Percentiles rank a stretch among this genome's conserved stretches.
phyloP scores from a whole-genome alignment of 2,329 filamentous ascomycete genomes.

The Penicillium sp. region DNA sequence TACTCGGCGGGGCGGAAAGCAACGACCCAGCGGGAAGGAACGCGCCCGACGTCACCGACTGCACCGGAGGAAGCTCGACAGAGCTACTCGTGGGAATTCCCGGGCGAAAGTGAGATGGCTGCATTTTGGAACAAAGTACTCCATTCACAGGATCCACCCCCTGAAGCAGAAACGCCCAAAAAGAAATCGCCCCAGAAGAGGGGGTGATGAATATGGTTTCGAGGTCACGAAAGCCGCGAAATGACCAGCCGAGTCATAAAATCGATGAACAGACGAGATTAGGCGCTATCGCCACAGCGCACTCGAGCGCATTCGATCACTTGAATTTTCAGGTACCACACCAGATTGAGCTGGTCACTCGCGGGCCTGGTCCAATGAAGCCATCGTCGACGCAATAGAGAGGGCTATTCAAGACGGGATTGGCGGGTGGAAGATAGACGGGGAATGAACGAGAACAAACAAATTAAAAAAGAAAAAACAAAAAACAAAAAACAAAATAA shows the following conservation, averaged over 20 bases:
- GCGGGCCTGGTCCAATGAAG: constrained; percentile 6
- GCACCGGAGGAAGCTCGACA: constrained; percentile 37
- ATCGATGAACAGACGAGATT: background rate
- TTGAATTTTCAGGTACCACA: background rate
- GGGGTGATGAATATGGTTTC: background rate
- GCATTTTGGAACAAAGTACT: constrained; percentile 26
- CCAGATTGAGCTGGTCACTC: constrained; percentile 1
- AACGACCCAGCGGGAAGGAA: constrained; percentile 28
- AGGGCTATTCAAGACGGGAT: background rate
- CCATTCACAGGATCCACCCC: background rate
- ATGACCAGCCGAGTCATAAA: background rate
- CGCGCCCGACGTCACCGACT: constrained; percentile 35
- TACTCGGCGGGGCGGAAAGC: constrained; percentile 39
- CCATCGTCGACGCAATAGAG: constrained; percentile 8
- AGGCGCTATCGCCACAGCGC: background rate
- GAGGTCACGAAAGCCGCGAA: background rate
- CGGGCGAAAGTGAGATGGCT: constrained; percentile 33
- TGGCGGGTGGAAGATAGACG: constrained; percentile 1
- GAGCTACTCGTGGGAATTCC: constrained; percentile 25
- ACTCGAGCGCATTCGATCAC: background rate
- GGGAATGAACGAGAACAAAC: constrained; percentile 4
- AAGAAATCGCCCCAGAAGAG: background rate
- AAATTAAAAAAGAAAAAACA: constrained; percentile 1
- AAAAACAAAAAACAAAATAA: background rate
- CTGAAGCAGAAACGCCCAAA: background rate